Percentiles rank a stretch among this genome's conserved stretches.
Evolutionary conservation across 1,139 yeast genomes (phyloP).

Genomic region (Pichia sp.): DNA sequence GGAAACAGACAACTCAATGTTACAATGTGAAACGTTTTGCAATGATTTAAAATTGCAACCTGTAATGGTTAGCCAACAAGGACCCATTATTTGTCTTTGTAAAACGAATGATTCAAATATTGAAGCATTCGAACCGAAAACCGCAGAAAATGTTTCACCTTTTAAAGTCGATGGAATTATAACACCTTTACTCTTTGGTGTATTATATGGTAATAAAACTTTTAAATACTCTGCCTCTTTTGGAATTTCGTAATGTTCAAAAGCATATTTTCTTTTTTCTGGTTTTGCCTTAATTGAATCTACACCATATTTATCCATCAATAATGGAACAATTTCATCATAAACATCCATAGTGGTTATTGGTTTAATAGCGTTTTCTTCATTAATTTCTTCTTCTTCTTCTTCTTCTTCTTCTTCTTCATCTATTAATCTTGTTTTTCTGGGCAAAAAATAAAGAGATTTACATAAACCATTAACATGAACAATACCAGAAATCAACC

Average conservation of each 20-base stretch:
- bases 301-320: slow-evolving; percentile 59
- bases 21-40: slow-evolving; percentile 73
- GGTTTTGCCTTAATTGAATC: slow-evolving; percentile 63
- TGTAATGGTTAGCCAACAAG: slow-evolving; percentile 84
- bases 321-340: slow-evolving; percentile 63
- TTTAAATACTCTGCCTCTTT: slow-evolving; percentile 75
- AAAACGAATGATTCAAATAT: slow-evolving; percentile 83
- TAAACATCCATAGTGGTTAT: slow-evolving; percentile 61
- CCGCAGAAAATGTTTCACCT: slow-evolving; percentile 72
- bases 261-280: slow-evolving; percentile 74
- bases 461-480: slow-evolving; percentile 67
- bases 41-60: slow-evolving; percentile 56
- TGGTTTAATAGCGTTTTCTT: slow-evolving; percentile 25
- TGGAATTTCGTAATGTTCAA: slow-evolving; percentile 78
- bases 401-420: slow-evolving; percentile 39
- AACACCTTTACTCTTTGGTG: slow-evolving; percentile 44
- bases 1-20: slow-evolving; percentile 58
- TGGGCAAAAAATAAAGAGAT: slow-evolving; percentile 74
- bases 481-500: slow-evolving; percentile 67
- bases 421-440: slow-evolving; percentile 34
- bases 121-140: slow-evolving; percentile 71
- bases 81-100: slow-evolving; percentile 88
- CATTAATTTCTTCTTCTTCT: slow-evolving; percentile 32
- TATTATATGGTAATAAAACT: slow-evolving; percentile 65
- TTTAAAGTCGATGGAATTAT: slow-evolving; percentile 56